Evolutionary conservation across 306 rosid species (phyloP), one percentile per base, ranked within the genome.

Genomic region (Acacia acuminata): DNA sequence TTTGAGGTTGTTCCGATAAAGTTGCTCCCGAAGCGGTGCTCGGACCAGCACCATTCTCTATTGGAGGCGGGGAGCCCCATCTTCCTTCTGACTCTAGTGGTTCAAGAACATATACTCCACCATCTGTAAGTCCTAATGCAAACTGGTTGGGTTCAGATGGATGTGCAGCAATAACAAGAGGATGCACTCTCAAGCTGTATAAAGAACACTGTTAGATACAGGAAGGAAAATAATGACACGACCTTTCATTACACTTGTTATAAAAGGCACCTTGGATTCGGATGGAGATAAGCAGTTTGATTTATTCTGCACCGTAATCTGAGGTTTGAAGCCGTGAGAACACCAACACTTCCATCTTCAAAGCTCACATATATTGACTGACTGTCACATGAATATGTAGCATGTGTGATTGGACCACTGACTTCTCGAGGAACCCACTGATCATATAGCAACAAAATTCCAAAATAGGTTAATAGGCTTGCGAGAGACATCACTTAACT

Each of bases 391-490:
- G 99, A 96, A 85, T 94, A 96, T 0, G 94, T 85, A 60, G 99
- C 99, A 88, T 96, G 94, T 64, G 99, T 94, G 86, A 96, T 96
- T 82, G 98, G 87, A 85, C 98, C 97, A 85, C 88, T 94, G 30
- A 85, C 94, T 86, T 94, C 98, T 67, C 90, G 93, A 25, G 97
- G 91, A 43, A 86, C 10, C 87, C 86, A 94, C 99, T 96, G 63
- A 74, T 64, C 75, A 75, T 32, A 84, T 58, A 77, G 82, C 81
- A 82, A 63, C 69, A 42, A 69, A 79, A 68, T 73, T 75, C 79
- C 27, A 74, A 30, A 78, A 77, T 60, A 70, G 72, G 64, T 68
- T 61, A 16, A 76, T 68, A 67, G 60, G 71, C 79, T 65, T 42
- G 30, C 42, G 71, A 73, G 51, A 73, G 51, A 83, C 73, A 84